A percentile compares a stretch with the other conserved stretches of the same genome.
These are phyloP conservation scores for Monosporozyma aquatica DNA, from an alignment of 805 yeast genomes.

Conservation along the genomic window DNA sequence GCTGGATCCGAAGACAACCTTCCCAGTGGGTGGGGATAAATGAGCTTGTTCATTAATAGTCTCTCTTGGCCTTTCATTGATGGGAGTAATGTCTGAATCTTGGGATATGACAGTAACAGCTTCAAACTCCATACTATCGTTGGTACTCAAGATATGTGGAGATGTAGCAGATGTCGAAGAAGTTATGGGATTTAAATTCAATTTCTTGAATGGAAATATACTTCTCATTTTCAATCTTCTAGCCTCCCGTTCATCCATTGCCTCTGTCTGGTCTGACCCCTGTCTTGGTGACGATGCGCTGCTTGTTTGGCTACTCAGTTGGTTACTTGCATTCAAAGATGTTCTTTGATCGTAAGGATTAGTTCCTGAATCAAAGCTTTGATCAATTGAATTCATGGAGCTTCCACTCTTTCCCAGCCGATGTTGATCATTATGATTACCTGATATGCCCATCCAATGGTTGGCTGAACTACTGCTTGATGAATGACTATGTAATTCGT, in stretches of 20 bases:
- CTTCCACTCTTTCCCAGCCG: conserved; percentile 2
- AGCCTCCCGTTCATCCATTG: conserved; percentile 30
- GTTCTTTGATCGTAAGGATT: conserved; percentile 10
- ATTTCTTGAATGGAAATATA: conserved; percentile 47
- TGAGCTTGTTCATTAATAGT: background rate
- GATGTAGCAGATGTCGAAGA: background rate
- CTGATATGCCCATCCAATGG: background rate
- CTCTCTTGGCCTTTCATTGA: background rate
- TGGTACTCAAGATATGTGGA: background rate
- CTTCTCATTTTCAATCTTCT: conserved; percentile 47
- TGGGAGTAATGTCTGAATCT: conserved; percentile 5
- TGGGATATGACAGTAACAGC: conserved; percentile 9
- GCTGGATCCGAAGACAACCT: conserved; percentile 53
- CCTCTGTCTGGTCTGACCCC: conserved; percentile 5
- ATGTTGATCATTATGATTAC: background rate
- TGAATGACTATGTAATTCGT: conserved; percentile 2
- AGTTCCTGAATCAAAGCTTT: conserved; percentile 12
- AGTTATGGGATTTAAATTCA: conserved; percentile 7
- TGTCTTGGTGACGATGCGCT: conserved; percentile 12
- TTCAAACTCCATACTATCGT: conserved; percentile 4
- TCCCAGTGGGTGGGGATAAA: conserved; percentile 1
- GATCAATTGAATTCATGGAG: conserved; percentile 6
- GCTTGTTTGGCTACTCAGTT: background rate
- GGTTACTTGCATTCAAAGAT: background rate
- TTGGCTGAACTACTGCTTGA: background rate